Evolutionary conservation across 306 rosid species (phyloP), one percentile per base, ranked within the genome.

Genomic region (Vigna unguiculata): DNA sequence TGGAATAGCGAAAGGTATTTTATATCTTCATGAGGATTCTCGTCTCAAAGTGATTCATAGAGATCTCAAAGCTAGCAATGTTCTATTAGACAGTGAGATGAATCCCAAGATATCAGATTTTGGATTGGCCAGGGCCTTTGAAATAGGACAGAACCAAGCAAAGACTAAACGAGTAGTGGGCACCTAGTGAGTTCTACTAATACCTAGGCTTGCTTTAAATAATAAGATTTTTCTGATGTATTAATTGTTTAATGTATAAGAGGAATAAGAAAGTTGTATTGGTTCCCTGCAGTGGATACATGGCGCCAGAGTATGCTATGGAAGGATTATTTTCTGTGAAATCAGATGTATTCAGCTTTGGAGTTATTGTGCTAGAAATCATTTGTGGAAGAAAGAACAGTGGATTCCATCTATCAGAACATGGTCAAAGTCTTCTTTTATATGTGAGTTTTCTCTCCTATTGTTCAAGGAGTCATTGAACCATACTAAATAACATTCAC

Each of bases 261-360:
- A 24, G 11, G 10, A 32, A 53, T 53, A 20, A 53, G 28, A 19
- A 53, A 20, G 2, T 20, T 20, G 5, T 51, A 1, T 53, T 53
- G 25, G 6, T 20, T 20, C 11, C 28, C 2, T 19, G 3, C 9
- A 19, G 88, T 28, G 93, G 90, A 63, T 88, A 88, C 40, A 86
- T 88, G 87, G 72, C 90, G 57, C 87, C 90, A 6, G 83, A 83
- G 16, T 86, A 86, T 66, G 85, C 87, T 14, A 83, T 86, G 85
- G 75, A 74, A 49, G 87, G 87, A 24, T 48, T 83, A 43, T 78
- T 77, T 25, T 86, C 84, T 0, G 53, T 71, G 25, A 86, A 86
- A 45, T 86, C 85, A 1, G 90, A 81, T 71, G 84, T 83, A 69
- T 83, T 83, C 9, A 81, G 85, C 38, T 86, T 80, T 61, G 86